phyloP scores from a whole-genome alignment of 2,329 filamentous ascomycete species.

The Alternaria arborescens region DNA sequence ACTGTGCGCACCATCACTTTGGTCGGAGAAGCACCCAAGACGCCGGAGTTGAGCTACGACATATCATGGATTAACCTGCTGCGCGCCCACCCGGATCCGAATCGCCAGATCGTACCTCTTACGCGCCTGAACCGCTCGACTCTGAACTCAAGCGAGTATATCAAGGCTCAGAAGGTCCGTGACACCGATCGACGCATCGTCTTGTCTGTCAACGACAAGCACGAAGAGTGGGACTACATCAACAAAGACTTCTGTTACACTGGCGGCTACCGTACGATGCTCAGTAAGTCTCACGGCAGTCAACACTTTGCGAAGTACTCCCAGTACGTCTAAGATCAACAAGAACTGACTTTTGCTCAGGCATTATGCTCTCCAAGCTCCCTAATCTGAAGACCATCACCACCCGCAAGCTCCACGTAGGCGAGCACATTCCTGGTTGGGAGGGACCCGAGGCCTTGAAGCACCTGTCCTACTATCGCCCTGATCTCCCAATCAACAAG shows the following conservation, averaged over 20 bases:
- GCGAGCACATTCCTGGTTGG: slow-evolving; percentile 30
- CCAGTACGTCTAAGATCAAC: background rate
- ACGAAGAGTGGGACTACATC: slow-evolving; percentile 7
- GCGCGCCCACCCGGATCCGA: background rate
- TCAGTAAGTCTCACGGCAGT: slow-evolving; percentile 4
- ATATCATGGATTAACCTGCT: background rate
- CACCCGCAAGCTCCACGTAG: slow-evolving; percentile 23
- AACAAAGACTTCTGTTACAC: slow-evolving; percentile 17
- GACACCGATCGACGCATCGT: background rate
- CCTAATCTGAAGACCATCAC: slow-evolving; percentile 18
- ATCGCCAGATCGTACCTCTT: background rate
- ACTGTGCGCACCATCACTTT: slow-evolving; percentile 15
- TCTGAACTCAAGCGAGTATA: background rate
- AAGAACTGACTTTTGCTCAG: background rate
- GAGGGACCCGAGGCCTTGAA: slow-evolving; percentile 8
- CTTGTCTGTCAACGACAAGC: slow-evolving; percentile 15
- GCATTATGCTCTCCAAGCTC: slow-evolving; percentile 8
- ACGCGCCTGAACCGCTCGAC: background rate
- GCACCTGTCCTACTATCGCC: slow-evolving; percentile 24
- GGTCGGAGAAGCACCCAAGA: slow-evolving; percentile 17
- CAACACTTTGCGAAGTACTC: background rate
- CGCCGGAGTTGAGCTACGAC: background rate
- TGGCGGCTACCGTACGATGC: slow-evolving; percentile 24
- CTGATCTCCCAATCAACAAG: slow-evolving; percentile 11
- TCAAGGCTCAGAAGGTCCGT: background rate